phyloP scores from a whole-genome alignment of 148 eudicot genomes.

The Silene latifolia region DNA sequence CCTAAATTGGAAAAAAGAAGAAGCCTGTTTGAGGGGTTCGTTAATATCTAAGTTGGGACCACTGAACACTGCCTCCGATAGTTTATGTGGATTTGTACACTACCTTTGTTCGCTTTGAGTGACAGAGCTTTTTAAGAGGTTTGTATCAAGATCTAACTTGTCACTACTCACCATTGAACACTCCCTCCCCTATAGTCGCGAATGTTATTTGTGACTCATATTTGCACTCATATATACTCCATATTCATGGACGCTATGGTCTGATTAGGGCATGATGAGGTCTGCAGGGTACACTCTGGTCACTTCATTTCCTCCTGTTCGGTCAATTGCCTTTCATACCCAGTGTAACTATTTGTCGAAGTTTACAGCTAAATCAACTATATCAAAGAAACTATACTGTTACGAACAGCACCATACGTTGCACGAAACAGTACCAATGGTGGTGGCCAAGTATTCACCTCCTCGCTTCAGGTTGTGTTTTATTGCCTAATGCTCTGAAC shows the following conservation, averaged over 20 bases:
- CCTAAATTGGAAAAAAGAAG: neutral
- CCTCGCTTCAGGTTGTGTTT: conserved; percentile 79
- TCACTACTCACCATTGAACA: conserved; percentile 6
- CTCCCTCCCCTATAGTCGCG: neutral
- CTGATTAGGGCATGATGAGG: conserved; percentile 62
- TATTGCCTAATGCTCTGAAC: conserved; percentile 9
- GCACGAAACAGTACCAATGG: conserved; percentile 46
- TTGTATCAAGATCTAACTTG: neutral
- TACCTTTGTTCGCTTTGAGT: neutral
- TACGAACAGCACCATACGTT: conserved; percentile 31
- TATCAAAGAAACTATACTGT: conserved; percentile 36
- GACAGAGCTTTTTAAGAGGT: neutral
- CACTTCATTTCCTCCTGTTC: conserved; percentile 63
- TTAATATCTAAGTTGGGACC: neutral
- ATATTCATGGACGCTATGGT: conserved; percentile 42
- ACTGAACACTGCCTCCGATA: neutral
- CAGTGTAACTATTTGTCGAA: conserved; percentile 37
- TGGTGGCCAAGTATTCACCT: conserved; percentile 57
- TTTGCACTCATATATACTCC: conserved; percentile 43
- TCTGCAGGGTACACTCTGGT: conserved; percentile 64
- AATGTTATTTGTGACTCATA: conserved; percentile 29
- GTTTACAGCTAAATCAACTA: conserved; percentile 17
- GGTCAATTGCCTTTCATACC: conserved; percentile 42
- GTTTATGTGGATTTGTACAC: neutral
- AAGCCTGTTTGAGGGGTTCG: neutral